Evolutionary conservation across 768 basidiomycete genomes (phyloP).

Genomic region (Gautieria morchelliformis): DNA sequence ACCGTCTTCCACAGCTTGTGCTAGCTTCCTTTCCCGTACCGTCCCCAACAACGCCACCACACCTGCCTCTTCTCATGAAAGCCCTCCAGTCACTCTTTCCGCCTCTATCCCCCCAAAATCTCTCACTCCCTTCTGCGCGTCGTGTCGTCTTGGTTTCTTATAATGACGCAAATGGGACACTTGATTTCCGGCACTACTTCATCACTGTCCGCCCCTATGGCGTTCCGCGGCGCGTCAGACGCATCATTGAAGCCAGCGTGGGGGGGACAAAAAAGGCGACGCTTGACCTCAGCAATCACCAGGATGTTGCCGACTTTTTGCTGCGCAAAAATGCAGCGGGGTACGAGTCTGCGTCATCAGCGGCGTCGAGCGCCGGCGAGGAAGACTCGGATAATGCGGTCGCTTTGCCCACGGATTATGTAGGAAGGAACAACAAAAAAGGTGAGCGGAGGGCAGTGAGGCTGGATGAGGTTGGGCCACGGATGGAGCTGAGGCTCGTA

Average conservation of each 20-base stretch:
- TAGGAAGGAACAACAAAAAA: conserved; percentile 88
- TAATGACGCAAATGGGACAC: conserved; percentile 72
- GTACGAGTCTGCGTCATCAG: conserved; percentile 75
- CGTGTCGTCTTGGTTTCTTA: conserved; percentile 91
- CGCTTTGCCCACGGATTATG: conserved; percentile 84
- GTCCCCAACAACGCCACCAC: conserved; percentile 65
- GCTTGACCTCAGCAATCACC: conserved; percentile 79
- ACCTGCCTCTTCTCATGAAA: conserved; percentile 88
- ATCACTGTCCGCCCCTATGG: conserved; percentile 95
- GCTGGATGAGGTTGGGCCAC: conserved; percentile 88
- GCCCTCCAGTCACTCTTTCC: conserved; percentile 96
- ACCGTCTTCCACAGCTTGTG: conserved; percentile 55
- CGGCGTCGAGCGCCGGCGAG: conserved; percentile 72
- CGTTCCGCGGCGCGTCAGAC: conserved; percentile 83
- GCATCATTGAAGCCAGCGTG: conserved; percentile 60
- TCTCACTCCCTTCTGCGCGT: conserved; percentile 81
- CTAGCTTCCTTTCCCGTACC: conserved; percentile 79
- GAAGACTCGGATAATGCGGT: conserved; percentile 77
- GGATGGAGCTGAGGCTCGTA: conserved; percentile 86
- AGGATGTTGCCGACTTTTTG: conserved; percentile 93
- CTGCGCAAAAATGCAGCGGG: conserved; percentile 62
- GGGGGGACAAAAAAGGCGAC: conserved; percentile 25
- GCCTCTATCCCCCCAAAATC: conserved; percentile 72
- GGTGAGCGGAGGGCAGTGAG: conserved; percentile 86
- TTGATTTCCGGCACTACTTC: conserved; percentile 90